Evolutionary conservation across 23 red algal genomes (phyloP), one percentile per base, ranked within the genome.

Genomic region (Agarophyton chilense): DNA sequence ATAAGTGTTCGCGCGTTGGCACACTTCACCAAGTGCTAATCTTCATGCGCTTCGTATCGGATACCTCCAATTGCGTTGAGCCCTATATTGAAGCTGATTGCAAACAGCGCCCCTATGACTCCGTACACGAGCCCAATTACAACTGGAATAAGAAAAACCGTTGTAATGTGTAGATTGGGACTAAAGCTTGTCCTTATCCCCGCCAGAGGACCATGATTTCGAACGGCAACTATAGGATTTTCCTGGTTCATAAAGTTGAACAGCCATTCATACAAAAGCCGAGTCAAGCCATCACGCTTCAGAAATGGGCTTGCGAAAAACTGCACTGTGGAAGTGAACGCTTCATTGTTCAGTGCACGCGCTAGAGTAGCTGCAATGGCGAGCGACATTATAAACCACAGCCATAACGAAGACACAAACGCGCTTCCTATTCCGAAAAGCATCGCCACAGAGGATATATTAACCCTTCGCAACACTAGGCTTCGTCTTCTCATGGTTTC

Each of bases 211-310:
- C 43, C 67, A 28, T 58, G 62, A 52, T 10, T 72, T 36, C 62
- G 62, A 26, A 87, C 54, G 3, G 82, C 82, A 41, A 50, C 51
- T 17, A 78, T 44, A 45, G 67, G 85, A 51, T 78, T 67, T 34
- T 60, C 51, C 53, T 78, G 67, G 35, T 56, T 77, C 63, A 89
- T 43, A 42, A 89, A 66, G 51, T 60, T 50, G 71, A 78, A 62
- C 40, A 89, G 31, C 85, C 85, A 89, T 67, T 78, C 67, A 71
- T 78, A 89, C 36, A 89, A 46, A 32, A 74, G 61, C 44, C 68
- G 65, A 24, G 68, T 74, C 68, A 77, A 21, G 44, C 60, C 51
- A 19, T 66, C 35, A 56, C 25, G 45, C 35, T 67, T 51, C 43
- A 58, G 28, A 13, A 89, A 16, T 12, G 85, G 45, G 18, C 53